Percentiles rank a stretch among this genome's conserved stretches.
phyloP scores from a whole-genome alignment of 495 filamentous ascomycete genomes.

The Penicillium turbatum region DNA sequence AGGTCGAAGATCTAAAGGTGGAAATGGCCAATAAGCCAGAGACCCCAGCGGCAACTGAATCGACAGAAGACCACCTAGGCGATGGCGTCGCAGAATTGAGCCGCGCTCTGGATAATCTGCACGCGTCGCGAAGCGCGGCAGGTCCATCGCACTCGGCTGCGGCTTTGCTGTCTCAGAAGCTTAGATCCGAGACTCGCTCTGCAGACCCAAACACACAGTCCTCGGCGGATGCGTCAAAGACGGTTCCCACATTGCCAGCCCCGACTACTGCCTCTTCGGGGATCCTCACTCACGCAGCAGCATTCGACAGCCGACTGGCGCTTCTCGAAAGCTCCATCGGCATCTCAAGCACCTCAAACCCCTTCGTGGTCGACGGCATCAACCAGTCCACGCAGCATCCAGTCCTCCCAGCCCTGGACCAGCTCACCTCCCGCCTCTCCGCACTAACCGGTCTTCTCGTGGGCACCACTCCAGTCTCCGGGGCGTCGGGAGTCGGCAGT shows the following conservation, averaged over 20 bases:
- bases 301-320: constrained; percentile 78
- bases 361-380: constrained; percentile 56
- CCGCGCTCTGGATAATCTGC: constrained; percentile 55
- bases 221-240: background rate
- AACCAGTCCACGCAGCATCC: constrained; percentile 66
- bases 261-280: constrained; percentile 44
- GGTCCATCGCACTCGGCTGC: constrained; percentile 34
- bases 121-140: constrained; percentile 34
- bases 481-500: constrained; percentile 21
- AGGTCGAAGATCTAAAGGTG: constrained; percentile 73
- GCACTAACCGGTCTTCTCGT: constrained; percentile 42
- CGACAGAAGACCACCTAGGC: constrained; percentile 30
- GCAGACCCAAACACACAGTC: constrained; percentile 9
- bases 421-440: constrained; percentile 44
- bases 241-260: constrained; percentile 4
- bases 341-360: constrained; percentile 61
- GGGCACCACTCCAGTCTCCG: constrained; percentile 36
- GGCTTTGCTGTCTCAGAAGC: constrained; percentile 32
- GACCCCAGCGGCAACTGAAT: constrained; percentile 14
- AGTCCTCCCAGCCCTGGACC: constrained; percentile 72
- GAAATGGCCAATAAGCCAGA: constrained; percentile 45
- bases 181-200: constrained; percentile 15
- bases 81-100: constrained; percentile 58
- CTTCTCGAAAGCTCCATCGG: constrained; percentile 79
- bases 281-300: constrained; percentile 73